phyloP scores from a whole-genome alignment of 2,329 filamentous ascomycete species.

The Epichloe gansuensis region DNA sequence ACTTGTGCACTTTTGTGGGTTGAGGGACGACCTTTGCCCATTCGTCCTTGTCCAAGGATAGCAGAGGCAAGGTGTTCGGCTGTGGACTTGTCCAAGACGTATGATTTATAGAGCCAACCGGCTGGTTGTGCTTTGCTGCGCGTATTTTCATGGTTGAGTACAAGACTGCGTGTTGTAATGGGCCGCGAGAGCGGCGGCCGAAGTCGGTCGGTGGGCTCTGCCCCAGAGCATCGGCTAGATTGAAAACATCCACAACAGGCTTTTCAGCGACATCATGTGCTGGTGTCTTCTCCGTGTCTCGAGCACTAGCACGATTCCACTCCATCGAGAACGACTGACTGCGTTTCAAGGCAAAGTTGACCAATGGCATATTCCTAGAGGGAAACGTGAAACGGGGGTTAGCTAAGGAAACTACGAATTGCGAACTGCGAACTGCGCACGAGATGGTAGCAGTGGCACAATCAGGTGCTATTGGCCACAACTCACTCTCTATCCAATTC shows the following conservation, averaged over 20 bases:
- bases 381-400: background rate
- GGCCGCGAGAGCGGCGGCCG: background rate
- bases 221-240: slow-evolving; percentile 2
- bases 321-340: slow-evolving; percentile 10
- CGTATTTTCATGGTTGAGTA: slow-evolving; percentile 11
- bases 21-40: slow-evolving; percentile 9
- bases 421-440: no score
- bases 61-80: slow-evolving; percentile 7
- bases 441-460: background rate
- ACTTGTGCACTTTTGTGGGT: slow-evolving; percentile 6
- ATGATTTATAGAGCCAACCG: slow-evolving; percentile 12
- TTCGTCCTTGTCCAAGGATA: slow-evolving; percentile 6
- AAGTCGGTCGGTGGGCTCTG: background rate
- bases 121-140: slow-evolving; percentile 10
- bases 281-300: background rate
- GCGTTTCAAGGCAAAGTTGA: slow-evolving; percentile 10
- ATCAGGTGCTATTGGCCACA: no score
- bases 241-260: background rate
- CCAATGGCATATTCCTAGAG: slow-evolving; percentile 11
- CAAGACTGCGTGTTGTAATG: slow-evolving; percentile 8
- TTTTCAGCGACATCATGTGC: background rate
- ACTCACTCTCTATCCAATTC: slow-evolving; percentile 9
- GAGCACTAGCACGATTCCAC: background rate
- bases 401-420: background rate
- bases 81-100: slow-evolving; percentile 10